A percentile compares a stretch with the other conserved stretches of the same genome.
phyloP scores from a whole-genome alignment of 2,329 filamentous ascomycete species.

The Fusarium sp. region DNA sequence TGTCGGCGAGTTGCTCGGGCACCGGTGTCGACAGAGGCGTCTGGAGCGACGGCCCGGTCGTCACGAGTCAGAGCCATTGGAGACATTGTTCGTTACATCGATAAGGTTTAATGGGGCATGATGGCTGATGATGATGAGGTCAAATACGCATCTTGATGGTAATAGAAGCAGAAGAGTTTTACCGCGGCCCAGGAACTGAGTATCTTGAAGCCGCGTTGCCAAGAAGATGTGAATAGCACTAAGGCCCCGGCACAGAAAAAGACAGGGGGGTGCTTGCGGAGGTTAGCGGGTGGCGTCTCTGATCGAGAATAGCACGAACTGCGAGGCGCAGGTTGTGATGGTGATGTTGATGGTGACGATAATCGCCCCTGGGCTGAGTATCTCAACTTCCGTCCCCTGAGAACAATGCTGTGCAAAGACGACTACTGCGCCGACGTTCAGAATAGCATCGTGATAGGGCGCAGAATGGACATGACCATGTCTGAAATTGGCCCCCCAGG shows the following conservation, averaged over 20 bases:
- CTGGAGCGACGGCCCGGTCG: neutral
- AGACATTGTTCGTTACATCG: neutral
- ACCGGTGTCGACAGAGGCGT: neutral
- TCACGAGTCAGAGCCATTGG: slow-evolving; percentile 2
- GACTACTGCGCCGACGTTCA: neutral
- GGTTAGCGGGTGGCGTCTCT: slow-evolving; percentile 2
- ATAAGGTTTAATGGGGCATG: neutral
- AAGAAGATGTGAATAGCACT: slow-evolving; percentile 3
- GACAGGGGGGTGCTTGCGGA: slow-evolving; percentile 1
- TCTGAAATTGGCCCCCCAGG: neutral
- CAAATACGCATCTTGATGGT: neutral
- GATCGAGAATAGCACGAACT: neutral
- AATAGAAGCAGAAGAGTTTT: neutral
- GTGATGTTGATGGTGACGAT: neutral
- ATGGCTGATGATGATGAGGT: neutral
- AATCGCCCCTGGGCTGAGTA: neutral
- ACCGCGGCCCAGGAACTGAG: neutral
- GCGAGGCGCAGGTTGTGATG: neutral
- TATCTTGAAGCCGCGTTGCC: neutral
- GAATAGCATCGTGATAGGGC: neutral
- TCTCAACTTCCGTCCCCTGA: neutral
- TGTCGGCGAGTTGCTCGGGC: slow-evolving; percentile 29
- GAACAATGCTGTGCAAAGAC: neutral
- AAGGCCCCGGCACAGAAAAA: neutral
- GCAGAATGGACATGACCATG: neutral